Conservation (phyloP, 148 eudicot genomes). For the Rhododendron ferrugineum region DNA sequence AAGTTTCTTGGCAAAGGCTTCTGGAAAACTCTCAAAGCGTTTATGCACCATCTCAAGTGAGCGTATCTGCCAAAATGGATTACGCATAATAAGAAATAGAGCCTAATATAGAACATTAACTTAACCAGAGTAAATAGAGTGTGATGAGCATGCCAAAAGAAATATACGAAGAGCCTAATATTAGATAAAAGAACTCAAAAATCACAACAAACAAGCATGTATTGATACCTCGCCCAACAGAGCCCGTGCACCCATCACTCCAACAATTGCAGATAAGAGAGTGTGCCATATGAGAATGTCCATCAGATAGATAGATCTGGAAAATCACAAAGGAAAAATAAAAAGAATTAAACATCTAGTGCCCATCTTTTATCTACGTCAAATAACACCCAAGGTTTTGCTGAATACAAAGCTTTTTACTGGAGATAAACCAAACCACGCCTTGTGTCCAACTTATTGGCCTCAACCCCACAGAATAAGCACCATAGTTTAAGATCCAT, state of each 20-base stretch:
- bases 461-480: not conserved
- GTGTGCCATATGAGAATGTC: constrained; percentile 96
- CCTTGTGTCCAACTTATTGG: not conserved
- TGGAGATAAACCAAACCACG: not conserved
- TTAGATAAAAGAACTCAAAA: constrained; percentile 3
- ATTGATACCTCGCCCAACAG: constrained; percentile 85
- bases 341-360: not conserved
- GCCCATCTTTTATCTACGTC: not conserved
- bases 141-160: not conserved
- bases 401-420: not conserved
- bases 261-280: constrained; percentile 83
- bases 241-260: constrained; percentile 96
- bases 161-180: not conserved
- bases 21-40: constrained; percentile 98
- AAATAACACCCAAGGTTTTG: not conserved
- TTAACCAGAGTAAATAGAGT: not conserved
- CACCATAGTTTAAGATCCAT: not conserved
- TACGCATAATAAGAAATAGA: not conserved
- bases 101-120: not conserved
- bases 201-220: constrained; percentile 4
- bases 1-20: constrained; percentile 82
- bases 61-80: constrained; percentile 57
- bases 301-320: constrained; percentile 83
- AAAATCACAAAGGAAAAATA: not conserved
- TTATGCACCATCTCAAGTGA: constrained; percentile 96